phyloP scores from a whole-genome alignment of 192 early-diverging fungal species.

The Coemansia sp. region DNA sequence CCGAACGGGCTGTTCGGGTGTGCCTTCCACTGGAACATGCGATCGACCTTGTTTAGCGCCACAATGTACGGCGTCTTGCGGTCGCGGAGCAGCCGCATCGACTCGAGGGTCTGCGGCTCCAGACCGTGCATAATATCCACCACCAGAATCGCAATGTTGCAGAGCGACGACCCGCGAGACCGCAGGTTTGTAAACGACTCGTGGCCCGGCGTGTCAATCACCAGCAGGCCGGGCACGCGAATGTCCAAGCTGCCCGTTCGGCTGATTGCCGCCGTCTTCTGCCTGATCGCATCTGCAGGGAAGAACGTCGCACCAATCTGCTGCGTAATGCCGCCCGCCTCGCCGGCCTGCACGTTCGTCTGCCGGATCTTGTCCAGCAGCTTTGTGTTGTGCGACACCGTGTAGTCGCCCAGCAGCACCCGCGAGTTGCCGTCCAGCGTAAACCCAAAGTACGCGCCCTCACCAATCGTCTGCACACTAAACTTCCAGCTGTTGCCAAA shows the following conservation, averaged over 20 bases:
- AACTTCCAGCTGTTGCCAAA: conserved; percentile 38
- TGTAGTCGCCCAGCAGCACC: conserved; percentile 51
- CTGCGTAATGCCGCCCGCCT: conserved; percentile 99
- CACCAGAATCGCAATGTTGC: conserved; percentile 99
- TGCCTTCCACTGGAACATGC: conserved; percentile 90
- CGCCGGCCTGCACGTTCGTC: conserved; percentile 98
- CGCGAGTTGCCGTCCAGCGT: conserved; percentile 56
- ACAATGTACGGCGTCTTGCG: conserved; percentile 98
- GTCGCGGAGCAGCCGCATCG: conserved; percentile 81
- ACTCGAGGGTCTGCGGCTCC: conserved; percentile 97
- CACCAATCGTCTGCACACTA: conserved; percentile 25
- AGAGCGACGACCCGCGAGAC: conserved; percentile 91
- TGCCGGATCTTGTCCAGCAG: conserved; percentile 98
- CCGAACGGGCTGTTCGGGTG: conserved; percentile 76
- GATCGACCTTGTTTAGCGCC: conserved; percentile 98
- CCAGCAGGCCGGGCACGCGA: conserved; percentile 87
- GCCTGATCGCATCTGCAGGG: conserved; percentile 89
- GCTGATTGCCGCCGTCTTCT: conserved; percentile 82
- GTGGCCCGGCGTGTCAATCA: conserved; percentile 99
- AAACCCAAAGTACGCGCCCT: conserved; percentile 55
- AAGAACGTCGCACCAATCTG: conserved; percentile 99
- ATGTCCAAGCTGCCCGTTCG: conserved; percentile 60
- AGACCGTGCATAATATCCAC: conserved; percentile 99
- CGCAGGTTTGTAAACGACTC: conserved; percentile 97
- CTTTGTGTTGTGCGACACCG: conserved; percentile 78